Conservation (phyloP, 116 monocot species). For the Posidonia oceanica region DNA sequence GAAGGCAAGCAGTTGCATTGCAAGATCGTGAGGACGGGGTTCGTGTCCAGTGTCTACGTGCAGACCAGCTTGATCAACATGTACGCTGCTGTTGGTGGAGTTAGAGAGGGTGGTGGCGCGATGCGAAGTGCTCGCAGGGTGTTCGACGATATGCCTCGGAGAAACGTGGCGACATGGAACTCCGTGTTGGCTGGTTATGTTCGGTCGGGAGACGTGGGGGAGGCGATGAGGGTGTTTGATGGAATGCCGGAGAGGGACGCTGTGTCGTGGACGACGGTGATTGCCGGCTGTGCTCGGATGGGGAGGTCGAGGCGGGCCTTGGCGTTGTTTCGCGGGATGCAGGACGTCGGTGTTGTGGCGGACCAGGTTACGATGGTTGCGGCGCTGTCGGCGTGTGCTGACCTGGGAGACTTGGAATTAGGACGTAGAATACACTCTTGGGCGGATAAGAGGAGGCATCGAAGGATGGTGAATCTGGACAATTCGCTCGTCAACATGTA, state of each 20-base stretch:
- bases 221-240: constrained; percentile 18
- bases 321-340: constrained; percentile 21
- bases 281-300: constrained; percentile 16
- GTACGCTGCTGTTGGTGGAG: constrained; percentile 13
- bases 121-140: constrained; percentile 13
- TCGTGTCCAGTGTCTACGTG: constrained; percentile 17
- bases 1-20: constrained; percentile 25
- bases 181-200: constrained; percentile 20
- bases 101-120: background rate
- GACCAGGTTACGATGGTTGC: constrained; percentile 29
- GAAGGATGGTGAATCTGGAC: constrained; percentile 11
- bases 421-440: constrained; percentile 20
- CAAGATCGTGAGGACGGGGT: constrained; percentile 10
- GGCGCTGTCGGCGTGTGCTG: constrained; percentile 25
- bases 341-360: constrained; percentile 2
- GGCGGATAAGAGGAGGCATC: background rate
- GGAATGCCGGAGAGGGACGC: constrained; percentile 18
- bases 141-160: constrained; percentile 25
- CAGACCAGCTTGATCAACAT: constrained; percentile 24
- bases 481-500: constrained; percentile 40
- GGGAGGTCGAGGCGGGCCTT: constrained; percentile 16
- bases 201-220: constrained; percentile 6
- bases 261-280: constrained; percentile 33
- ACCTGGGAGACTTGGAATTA: constrained; percentile 22
- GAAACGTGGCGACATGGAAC: constrained; percentile 22